Evolutionary conservation across 371 early-diverging fungal genomes (phyloP).

Genomic region (Mucor piriformis): DNA sequence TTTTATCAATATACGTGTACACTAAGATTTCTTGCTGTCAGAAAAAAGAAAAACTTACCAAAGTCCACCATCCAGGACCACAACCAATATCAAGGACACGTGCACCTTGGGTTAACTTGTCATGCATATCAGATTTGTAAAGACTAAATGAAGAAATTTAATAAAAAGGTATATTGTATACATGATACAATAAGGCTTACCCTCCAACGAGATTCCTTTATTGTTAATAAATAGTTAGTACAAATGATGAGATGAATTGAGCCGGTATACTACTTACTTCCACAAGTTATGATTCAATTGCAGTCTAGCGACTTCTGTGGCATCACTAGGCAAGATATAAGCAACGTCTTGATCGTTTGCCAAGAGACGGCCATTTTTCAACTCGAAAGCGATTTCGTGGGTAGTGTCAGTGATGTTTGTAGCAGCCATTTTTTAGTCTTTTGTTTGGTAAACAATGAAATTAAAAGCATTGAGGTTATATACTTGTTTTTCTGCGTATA

Average conservation of each 20-base stretch:
- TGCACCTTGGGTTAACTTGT: conserved; percentile 37
- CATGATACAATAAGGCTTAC: background rate
- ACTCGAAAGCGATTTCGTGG: conserved; percentile 16
- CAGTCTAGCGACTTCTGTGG: conserved; percentile 41
- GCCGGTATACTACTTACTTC: conserved; percentile 44
- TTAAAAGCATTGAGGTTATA: background rate
- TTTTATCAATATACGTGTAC: background rate
- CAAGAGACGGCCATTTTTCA: conserved; percentile 35
- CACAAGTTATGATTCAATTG: conserved; percentile 40
- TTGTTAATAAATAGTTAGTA: background rate
- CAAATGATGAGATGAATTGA: too few species aligned
- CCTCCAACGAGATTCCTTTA: conserved; percentile 11
- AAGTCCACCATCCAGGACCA: conserved; percentile 55
- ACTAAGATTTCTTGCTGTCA: too few species aligned
- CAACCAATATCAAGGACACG: conserved; percentile 51
- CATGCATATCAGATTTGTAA: conserved; percentile 44
- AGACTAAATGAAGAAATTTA: conserved; percentile 12
- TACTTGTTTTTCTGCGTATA: background rate
- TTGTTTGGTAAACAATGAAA: background rate
- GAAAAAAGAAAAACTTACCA: conserved; percentile 27
- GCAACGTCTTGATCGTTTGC: conserved; percentile 35
- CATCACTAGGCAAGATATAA: conserved; percentile 49
- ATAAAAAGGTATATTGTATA: background rate
- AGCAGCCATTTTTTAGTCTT: background rate
- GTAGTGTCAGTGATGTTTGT: conserved; percentile 1